phyloP scores from a whole-genome alignment of 768 basidiomycete species.

The Saitozyma sp. region DNA sequence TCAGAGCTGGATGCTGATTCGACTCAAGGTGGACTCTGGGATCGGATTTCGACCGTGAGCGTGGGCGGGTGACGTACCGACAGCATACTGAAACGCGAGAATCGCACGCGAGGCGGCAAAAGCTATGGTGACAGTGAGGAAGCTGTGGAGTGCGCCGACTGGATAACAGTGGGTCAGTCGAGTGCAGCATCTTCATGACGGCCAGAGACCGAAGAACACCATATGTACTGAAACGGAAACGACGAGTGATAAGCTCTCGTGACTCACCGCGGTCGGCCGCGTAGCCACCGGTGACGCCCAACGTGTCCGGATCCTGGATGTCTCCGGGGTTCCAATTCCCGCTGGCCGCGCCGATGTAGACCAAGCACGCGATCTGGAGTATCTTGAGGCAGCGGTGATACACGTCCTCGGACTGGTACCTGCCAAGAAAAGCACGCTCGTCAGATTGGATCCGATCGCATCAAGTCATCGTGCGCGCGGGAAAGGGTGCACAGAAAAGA shows the following conservation, averaged over 20 bases:
- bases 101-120: conserved; percentile 26
- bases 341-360: conserved; percentile 40
- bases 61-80: conserved; percentile 17
- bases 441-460: no score
- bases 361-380: conserved; percentile 31
- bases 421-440: no score
- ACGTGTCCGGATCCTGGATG: conserved; percentile 15
- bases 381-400: conserved; percentile 29
- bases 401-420: conserved; percentile 32
- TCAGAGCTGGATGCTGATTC: no score
- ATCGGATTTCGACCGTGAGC: not conserved
- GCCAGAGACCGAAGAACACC: no score
- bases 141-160: conserved; percentile 8
- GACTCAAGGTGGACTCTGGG: not conserved
- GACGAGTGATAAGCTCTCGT: no score
- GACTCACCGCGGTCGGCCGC: not conserved
- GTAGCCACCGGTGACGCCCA: conserved; percentile 5
- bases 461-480: no score
- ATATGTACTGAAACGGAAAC: no score
- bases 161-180: no score
- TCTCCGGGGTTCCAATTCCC: conserved; percentile 33
- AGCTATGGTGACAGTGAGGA: conserved; percentile 29
- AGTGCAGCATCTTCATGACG: no score
- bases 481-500: no score
- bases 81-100: conserved; percentile 23